Evolutionary conservation across 768 basidiomycete genomes (phyloP), one percentile per base, ranked within the genome.

Genomic region (Udeniomyces megalosporus): DNA sequence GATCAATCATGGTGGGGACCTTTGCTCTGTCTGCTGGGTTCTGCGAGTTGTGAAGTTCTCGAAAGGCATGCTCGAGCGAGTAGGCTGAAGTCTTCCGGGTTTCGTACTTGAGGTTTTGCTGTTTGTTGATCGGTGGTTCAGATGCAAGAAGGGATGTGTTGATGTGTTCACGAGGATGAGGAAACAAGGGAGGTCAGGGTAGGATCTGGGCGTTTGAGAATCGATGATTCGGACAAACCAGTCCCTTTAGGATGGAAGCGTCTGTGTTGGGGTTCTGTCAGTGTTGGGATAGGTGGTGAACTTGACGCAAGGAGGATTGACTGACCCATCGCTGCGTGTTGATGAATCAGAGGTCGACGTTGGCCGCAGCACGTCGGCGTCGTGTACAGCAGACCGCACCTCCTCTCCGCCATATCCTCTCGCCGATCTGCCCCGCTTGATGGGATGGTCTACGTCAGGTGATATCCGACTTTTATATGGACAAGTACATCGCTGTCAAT

Each of bases 21-120:
- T 86, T 81, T 22, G 82, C 80, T 54, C 82, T 79, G 73, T 95
- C 91, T 42, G 84, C n/a, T 10, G 52, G 58, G 22, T 59, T 47
- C 5, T 50, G 42, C 15, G 63, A 59, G 32, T 35, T 29, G 4
- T 34, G 51, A 29, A 82, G 72, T 84, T 82, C 67, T 81, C 81
- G 66, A 87, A 82, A 69, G 84, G 87, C 91, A 90, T 90, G 95
- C 78, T 97, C 92, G 57, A 97, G 81, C 57, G 96, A 92, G 56
- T 92, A 82, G 8, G 93, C 93, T 7, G 92, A 90, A 8, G 87
- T 83, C 76, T 96, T 95, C 62, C 92, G 82, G 76, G 91, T 90
- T 79, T 96, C 92, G 72, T 96, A 95, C 63, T 65, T 44, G 1
- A 44, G 7, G 10, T 29, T 5, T 7, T 2, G 22, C 15, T 14